Base-by-base conservation (phyloP, 177 flowering plant genomes). In the Tripterygium wilfordii region DNA sequence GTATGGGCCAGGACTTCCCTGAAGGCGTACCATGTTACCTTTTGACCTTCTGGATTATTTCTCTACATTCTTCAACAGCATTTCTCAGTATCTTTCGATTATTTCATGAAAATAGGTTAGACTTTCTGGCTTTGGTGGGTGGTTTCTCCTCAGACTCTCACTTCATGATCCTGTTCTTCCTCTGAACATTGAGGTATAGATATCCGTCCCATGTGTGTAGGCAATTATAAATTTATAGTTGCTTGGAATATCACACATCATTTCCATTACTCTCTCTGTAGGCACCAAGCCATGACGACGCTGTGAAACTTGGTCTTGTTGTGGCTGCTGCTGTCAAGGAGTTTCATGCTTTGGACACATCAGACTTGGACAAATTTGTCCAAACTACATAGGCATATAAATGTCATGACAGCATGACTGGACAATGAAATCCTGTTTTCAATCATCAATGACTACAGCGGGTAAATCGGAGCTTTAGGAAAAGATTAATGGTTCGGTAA, bases 121-220 rank as follows among this genome's bases (percentile, higher is more conserved):
- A 42, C 90, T 77, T 50, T 89, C 97, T 38, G 97, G 95, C 36
- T 74, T 54, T 64, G 96, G 92, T 24, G 99, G 99, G 13, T 94
- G 99, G 99, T 87, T 94, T 74, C 96, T 94, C 61, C 70, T 89
- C 31, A 72, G 99, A 65, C 78, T 89, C 22, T 94, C 97, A 27
- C 96, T 94, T 36, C 99, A 94, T 47, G 99, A 94, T 59, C 99
- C 99, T 32, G 99, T 94, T 50, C 72, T 89, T 49, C 95, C 96
- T 37, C 88, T 91, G 38, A 91, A 88, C 65, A 86, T 92, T 24
- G 96, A 92, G 96, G 97, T 94, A 69, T 1, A 35, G 29, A 24
- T 17, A 1, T 16, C 10, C 17, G 10, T 15, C 14, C 4, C 30
- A 44, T n/a, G n/a, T n/a, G n/a, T n/a, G n/a, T n/a, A n/a, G n/a